Evolutionary conservation across 805 yeast genomes (phyloP).

Genomic region (Wickerhamomyces bisporus): DNA sequence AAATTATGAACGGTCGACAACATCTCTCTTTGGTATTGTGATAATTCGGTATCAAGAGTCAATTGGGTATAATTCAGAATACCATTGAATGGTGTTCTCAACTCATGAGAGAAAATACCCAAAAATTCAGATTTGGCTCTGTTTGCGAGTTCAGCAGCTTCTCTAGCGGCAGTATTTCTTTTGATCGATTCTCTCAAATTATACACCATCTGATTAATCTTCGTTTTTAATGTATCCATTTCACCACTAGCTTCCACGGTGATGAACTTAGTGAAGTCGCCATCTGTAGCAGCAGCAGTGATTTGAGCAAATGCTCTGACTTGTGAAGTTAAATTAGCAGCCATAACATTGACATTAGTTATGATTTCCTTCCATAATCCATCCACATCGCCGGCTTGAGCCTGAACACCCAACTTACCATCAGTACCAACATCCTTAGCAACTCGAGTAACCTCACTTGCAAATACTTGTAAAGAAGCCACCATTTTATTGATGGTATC

Average conservation of each 20-base stretch:
- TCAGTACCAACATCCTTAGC: constrained; percentile 92
- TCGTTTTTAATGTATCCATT: constrained; percentile 56
- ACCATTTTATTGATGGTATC: constrained; percentile 90
- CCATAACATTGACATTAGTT: constrained; percentile 90
- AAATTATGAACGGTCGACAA: constrained; percentile 81
- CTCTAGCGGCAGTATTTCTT: constrained; percentile 89
- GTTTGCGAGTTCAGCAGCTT: constrained; percentile 89
- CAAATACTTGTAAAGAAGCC: constrained; percentile 82
- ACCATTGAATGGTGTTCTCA: constrained; percentile 90
- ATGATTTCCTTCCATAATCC: constrained; percentile 92
- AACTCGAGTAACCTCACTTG: constrained; percentile 82
- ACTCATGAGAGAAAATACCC: constrained; percentile 85
- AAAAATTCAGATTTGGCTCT: constrained; percentile 85
- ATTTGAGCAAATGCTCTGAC: constrained; percentile 92
- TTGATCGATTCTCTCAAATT: constrained; percentile 85
- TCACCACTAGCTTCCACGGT: constrained; percentile 92
- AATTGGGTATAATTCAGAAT: constrained; percentile 90
- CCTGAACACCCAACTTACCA: constrained; percentile 89
- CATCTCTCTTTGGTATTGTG: constrained; percentile 92
- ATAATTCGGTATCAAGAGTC: constrained; percentile 80
- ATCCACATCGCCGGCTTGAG: constrained; percentile 85
- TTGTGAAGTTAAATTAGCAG: constrained; percentile 86
- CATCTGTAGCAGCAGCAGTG: constrained; percentile 92
- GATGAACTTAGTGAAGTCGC: constrained; percentile 84
- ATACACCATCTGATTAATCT: constrained; percentile 75